Base-by-base conservation (phyloP, 2,329 filamentous ascomycete genomes). In the Dendryphion nanum region DNA sequence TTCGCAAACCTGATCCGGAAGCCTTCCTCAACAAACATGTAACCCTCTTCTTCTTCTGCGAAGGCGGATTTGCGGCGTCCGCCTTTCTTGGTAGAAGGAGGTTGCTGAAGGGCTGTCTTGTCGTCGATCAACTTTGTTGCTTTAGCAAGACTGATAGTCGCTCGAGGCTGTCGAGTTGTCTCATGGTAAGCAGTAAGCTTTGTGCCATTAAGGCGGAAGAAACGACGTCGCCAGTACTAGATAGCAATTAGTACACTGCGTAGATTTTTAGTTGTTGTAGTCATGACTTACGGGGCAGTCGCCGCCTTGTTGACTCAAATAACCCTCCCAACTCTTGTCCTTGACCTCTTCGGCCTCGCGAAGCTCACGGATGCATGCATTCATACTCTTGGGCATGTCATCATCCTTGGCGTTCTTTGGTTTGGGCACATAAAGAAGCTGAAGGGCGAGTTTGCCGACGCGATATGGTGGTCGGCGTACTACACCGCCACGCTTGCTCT, bases 331-430 rank as follows among this genome's bases (percentile, higher is more conserved):
- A 53, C 82, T 85, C 45, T 85, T 82, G 33, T 84, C 77, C 45
- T 86, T 79, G 45, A 86, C 78, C 63, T 86, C 85, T 63, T 95
- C 89, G 2, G 91, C 89, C 36, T 91, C 88, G 67, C 86, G 88
- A 70, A 98, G 82, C 71, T 97, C 93, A 14, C 93, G 81, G 53
- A 97, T 86, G 65, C 89, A 95, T 30, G 88, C 86, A 67, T 93
- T 95, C 90, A 98, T 95, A 73, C 90, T 96, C 82, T 97, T 97
- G 38, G 93, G 93, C 89, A 98, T 96, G 52, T 97, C 91, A 13
- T 96, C 90, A 48, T 97, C 93, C 34, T 82, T 82, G 19, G 83
- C 77, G 30, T 85, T 86, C 72, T 88, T 91, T 4, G 93, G 91
- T 55, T 90, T 89, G 1, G 93, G 93, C 1, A 98, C 89, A 58